Conservation (phyloP, 2,329 filamentous ascomycete species). For the Diaporthe humulicola region DNA sequence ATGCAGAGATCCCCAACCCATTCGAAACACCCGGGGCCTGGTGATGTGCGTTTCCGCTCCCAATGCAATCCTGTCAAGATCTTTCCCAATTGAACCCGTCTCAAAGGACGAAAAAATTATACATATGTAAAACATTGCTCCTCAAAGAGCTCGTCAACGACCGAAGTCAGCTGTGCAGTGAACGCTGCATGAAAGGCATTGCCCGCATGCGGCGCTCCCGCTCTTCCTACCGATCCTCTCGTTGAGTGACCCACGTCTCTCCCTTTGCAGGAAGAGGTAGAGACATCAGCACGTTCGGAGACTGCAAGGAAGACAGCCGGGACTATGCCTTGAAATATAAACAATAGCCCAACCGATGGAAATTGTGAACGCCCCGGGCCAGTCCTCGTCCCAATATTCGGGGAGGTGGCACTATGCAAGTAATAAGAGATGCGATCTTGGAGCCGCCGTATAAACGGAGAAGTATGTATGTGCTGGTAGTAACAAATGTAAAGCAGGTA, state of each 20-base stretch:
- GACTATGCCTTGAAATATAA: background rate
- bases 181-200: background rate
- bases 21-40: background rate
- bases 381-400: slow-evolving; percentile 12
- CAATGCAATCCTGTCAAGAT: background rate
- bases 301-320: background rate
- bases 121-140: slow-evolving; percentile 6
- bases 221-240: background rate
- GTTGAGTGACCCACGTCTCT: background rate
- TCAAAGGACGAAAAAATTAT: slow-evolving; percentile 26
- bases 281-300: background rate
- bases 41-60: slow-evolving; percentile 7
- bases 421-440: slow-evolving; percentile 39
- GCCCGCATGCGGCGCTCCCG: background rate
- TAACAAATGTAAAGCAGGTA: slow-evolving; percentile 34
- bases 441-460: slow-evolving; percentile 14
- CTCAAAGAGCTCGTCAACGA: background rate
- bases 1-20: slow-evolving; percentile 8
- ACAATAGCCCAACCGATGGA: background rate
- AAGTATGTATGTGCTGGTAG: slow-evolving; percentile 26
- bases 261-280: too few relatives aligned
- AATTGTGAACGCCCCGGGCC: slow-evolving; percentile 33
- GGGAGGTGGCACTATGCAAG: slow-evolving; percentile 36
- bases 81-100: slow-evolving; percentile 4
- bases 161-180: background rate